Evolutionary conservation across 2,329 filamentous ascomycete species (phyloP).

Genomic region (Diaporthe aspalathi): DNA sequence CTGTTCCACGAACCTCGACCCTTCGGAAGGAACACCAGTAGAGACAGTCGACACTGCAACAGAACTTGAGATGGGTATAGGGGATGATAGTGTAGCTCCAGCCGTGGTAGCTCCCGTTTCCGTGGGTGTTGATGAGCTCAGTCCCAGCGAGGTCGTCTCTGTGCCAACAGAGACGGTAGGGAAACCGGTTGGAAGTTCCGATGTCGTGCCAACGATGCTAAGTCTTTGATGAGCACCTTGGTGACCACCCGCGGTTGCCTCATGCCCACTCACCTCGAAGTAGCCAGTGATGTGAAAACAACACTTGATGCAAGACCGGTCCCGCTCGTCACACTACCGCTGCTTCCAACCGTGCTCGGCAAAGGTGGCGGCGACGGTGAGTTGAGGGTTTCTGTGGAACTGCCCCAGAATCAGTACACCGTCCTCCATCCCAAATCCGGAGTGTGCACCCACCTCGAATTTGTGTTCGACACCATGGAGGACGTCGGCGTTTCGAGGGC

Average conservation of each 20-base stretch:
- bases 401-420: conserved; percentile 9
- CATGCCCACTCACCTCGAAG: conserved; percentile 22
- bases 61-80: conserved; percentile 20
- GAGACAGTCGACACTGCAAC: conserved; percentile 18
- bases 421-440: background rate
- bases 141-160: conserved; percentile 12
- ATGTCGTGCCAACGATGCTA: conserved; percentile 8
- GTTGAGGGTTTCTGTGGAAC: conserved; percentile 1
- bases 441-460: conserved; percentile 30
- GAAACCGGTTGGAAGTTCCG: conserved; percentile 3
- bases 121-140: background rate
- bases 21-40: background rate
- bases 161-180: conserved; percentile 12
- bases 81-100: conserved; percentile 8
- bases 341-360: conserved; percentile 7
- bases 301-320: conserved; percentile 5
- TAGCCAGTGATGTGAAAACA: background rate
- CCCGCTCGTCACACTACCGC: background rate
- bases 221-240: background rate
- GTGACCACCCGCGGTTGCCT: background rate
- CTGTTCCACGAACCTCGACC: conserved; percentile 26
- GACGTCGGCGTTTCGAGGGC: conserved; percentile 37
- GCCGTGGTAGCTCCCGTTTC: conserved; percentile 5
- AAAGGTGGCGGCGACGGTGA: background rate
- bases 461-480: conserved; percentile 35